These are phyloP conservation scores for Ceratobasidium sp. DNA, from an alignment of 1,284 basidiomycete genomes.

Conservation along the genomic window DNA sequence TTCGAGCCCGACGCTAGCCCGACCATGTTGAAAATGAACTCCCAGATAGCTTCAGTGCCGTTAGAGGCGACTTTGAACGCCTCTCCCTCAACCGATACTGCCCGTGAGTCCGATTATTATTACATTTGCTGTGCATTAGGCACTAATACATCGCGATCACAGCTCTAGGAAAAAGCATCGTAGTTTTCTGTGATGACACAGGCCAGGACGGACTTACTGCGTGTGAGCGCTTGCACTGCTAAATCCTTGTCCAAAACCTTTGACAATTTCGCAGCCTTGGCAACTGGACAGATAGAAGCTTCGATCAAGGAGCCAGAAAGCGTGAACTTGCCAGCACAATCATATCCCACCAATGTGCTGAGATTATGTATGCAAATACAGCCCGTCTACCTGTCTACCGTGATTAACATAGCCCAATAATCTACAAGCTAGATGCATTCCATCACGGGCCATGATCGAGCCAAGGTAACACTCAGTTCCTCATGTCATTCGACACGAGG, in stretches of 20 bases:
- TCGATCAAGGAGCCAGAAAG: slow-evolving; percentile 3
- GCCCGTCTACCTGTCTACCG: not conserved
- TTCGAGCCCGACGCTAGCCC: no score
- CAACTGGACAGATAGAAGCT: slow-evolving; percentile 1
- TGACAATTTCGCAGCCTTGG: not conserved
- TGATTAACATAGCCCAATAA: not conserved
- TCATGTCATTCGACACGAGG: not conserved
- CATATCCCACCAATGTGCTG: slow-evolving; percentile 38
- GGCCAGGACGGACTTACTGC: slow-evolving; percentile 37
- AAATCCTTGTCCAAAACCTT: no score
- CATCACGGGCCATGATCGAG: not conserved
- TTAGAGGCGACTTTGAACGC: no score
- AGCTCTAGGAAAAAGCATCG: slow-evolving; percentile 30
- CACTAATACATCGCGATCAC: no score
- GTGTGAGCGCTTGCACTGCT: slow-evolving; percentile 5
- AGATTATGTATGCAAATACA: slow-evolving; percentile 23
- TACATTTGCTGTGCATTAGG: no score
- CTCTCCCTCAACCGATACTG: no score
- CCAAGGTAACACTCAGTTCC: not conserved
- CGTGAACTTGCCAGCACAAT: not conserved
- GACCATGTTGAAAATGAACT: no score
- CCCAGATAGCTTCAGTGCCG: no score
- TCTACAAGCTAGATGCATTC: slow-evolving; percentile 24
- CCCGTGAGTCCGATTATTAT: no score
- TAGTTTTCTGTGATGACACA: slow-evolving; percentile 41